These are phyloP conservation scores for Aspergillus incahuasiensis DNA, from an alignment of 495 filamentous ascomycete genomes.

Conservation along the genomic window DNA sequence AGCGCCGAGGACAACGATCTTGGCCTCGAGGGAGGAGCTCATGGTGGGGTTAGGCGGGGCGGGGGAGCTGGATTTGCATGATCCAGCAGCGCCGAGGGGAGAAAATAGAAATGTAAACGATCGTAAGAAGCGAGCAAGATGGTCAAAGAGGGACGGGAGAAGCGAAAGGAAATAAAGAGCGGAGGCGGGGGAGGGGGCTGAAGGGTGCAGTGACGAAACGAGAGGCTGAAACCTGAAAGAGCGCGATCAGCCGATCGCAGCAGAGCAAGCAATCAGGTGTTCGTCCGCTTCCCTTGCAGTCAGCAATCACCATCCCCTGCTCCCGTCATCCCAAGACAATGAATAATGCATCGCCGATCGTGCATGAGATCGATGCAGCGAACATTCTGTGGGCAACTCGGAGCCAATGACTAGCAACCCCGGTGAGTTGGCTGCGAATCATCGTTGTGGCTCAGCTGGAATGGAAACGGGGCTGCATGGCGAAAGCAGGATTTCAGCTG, in stretches of 20 bases:
- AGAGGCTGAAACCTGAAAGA: neutral
- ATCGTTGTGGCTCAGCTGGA: neutral
- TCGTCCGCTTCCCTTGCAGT: neutral
- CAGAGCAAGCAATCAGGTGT: conserved; percentile 5
- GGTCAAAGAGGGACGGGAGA: neutral
- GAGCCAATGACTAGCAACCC: neutral
- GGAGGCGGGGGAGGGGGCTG: neutral
- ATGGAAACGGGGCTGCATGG: neutral
- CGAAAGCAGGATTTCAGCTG: no score
- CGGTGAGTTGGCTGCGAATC: neutral
- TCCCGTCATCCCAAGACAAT: neutral
- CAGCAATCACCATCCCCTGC: neutral
- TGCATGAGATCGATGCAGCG: neutral
- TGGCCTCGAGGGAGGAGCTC: conserved; percentile 80
- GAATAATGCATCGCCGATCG: neutral
- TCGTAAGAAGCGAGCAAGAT: neutral
- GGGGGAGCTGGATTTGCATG: conserved; percentile 31
- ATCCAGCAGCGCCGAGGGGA: conserved; percentile 17
- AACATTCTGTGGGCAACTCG: neutral
- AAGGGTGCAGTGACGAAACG: neutral
- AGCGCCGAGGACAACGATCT: conserved; percentile 84
- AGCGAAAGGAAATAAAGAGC: neutral
- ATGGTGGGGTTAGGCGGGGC: conserved; percentile 41
- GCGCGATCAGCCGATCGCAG: conserved; percentile 17
- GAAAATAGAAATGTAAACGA: neutral